Evolutionary conservation across 306 rosid species (phyloP), one percentile per base, ranked within the genome.

Genomic region (Begonia masoniana): DNA sequence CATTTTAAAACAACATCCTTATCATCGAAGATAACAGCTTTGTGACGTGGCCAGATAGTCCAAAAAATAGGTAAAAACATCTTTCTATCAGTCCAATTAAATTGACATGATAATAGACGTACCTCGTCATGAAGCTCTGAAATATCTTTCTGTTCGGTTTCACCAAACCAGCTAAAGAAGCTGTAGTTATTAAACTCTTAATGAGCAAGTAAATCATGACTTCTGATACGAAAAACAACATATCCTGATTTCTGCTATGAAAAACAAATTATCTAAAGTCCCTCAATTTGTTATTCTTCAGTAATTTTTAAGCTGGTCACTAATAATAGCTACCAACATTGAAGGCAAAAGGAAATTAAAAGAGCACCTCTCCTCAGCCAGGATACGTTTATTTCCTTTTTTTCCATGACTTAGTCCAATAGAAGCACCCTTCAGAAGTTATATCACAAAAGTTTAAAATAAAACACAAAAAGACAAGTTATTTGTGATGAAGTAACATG

Each of bases 101-200:
- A 0, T 31, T 31, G 39, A 6, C 39, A 6, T 21, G 24, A 31
- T 31, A 7, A 31, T 47, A 50, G 7, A 15, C 54, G 58, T 69
- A 67, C 93, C 79, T 83, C 80, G 57, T 79, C 87, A 52, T 71
- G 62, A 69, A 73, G 56, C 66, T 56, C 83, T 47, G 53, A 56
- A 17, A 76, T 53, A 46, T 76, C 77, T 66, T 74, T 69, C 59
- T 71, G 79, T 46, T 73, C 71, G 9, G 76, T 71, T 55, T 82
- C 81, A 7, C 77, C 50, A 69, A 83, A 76, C 93, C 83, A 83
- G 68, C 72, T 79, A 72, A 83, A 79, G 68, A 82, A 82, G 68
- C 92, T 82, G 77, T 71, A 74, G 23, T 14, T 47, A 57, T 54
- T 10, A 52, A 62, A 60, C 39, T 0, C 3, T 31, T 31, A 3